A percentile compares a stretch with the other conserved stretches of the same genome.
Evolutionary conservation across 441 rosid genomes (phyloP).

Genomic region (Arabidopsis lyrata): DNA sequence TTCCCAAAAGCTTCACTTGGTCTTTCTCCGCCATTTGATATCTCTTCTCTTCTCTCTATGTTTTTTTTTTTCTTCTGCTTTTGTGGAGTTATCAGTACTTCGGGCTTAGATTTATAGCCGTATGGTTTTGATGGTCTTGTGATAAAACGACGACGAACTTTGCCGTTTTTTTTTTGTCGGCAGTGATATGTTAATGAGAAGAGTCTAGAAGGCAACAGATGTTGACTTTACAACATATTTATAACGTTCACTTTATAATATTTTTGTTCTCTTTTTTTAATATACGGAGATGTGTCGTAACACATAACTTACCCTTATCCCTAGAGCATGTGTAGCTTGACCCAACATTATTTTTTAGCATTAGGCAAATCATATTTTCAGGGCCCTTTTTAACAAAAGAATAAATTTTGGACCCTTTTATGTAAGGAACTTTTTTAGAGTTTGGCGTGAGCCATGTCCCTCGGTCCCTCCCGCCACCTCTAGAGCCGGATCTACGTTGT

Average conservation of each 20-base stretch:
- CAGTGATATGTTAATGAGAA: background rate
- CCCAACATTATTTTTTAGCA: too few relatives aligned
- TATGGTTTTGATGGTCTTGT: background rate
- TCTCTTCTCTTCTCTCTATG: background rate
- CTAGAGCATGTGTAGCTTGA: too few relatives aligned
- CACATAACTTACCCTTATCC: too few relatives aligned
- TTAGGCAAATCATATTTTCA: too few relatives aligned
- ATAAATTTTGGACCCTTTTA: too few relatives aligned
- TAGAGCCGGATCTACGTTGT: too few relatives aligned
- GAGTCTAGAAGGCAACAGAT: background rate
- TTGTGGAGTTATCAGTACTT: background rate
- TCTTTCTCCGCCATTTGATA: constrained; percentile 33
- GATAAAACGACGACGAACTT: background rate
- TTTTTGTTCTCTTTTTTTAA: background rate
- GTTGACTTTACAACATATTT: background rate
- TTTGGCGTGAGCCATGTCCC: too few relatives aligned
- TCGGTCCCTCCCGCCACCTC: too few relatives aligned
- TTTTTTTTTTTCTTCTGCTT: background rate
- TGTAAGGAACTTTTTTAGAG: too few relatives aligned
- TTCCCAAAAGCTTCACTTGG: constrained; percentile 55
- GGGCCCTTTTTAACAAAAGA: too few relatives aligned
- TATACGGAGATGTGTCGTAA: background rate
- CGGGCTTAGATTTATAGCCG: constrained; percentile 11
- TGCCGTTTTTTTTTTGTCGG: background rate
- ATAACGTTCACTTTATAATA: background rate